phyloP scores from a whole-genome alignment of 305 asterid species.

The Plantago coronopus region DNA sequence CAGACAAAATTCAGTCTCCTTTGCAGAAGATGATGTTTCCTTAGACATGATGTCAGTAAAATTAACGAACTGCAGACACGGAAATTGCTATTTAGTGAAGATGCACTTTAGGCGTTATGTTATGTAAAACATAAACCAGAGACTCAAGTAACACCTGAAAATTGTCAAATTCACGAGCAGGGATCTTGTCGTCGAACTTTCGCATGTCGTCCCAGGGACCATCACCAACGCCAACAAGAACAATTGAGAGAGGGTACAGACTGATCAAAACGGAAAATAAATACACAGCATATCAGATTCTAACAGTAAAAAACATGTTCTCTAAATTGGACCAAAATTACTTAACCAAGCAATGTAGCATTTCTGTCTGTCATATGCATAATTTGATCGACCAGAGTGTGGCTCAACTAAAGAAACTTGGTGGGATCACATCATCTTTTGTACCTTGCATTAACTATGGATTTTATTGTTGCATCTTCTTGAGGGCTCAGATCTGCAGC shows the following conservation, averaged over 20 bases:
- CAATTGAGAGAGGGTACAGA: conserved; percentile 65
- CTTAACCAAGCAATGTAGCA: no score
- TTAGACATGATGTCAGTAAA: conserved; percentile 66
- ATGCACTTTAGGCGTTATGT: conserved; percentile 7
- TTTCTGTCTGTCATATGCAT: background rate
- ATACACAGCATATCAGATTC: background rate
- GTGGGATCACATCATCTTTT: conserved; percentile 1
- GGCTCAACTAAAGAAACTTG: conserved; percentile 11
- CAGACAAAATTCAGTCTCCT: conserved; percentile 72
- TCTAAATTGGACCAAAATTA: no score
- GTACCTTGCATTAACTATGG: conserved; percentile 75
- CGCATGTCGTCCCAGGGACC: conserved; percentile 95
- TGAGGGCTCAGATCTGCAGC: conserved; percentile 60
- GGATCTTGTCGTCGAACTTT: conserved; percentile 77
- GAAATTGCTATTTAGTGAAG: conserved; percentile 2
- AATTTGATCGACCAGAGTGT: conserved; percentile 6
- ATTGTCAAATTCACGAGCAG: conserved; percentile 67
- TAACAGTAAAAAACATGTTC: no score
- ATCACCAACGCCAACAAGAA: conserved; percentile 90
- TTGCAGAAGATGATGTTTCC: conserved; percentile 35
- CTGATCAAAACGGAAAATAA: conserved; percentile 32
- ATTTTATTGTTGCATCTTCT: conserved; percentile 57
- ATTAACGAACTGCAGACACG: conserved; percentile 63
- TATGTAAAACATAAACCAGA: conserved; percentile 2
- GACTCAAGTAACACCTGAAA: conserved; percentile 51